phyloP scores from a whole-genome alignment of 2,329 filamentous ascomycete genomes.

The Periconia digitata region DNA sequence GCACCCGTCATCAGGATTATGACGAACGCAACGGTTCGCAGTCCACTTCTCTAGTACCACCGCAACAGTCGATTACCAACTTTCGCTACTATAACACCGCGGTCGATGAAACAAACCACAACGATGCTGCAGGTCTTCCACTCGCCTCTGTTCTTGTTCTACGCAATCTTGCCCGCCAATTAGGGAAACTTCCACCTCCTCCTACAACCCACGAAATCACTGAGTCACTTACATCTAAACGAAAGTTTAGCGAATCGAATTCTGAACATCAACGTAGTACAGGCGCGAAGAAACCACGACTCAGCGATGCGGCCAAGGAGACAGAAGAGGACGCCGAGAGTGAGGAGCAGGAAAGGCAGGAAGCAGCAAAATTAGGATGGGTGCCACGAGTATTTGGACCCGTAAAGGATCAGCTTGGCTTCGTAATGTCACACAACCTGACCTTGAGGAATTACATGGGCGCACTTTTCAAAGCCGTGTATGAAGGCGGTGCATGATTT shows the following conservation, averaged over 20 bases:
- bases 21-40: slow-evolving; percentile 26
- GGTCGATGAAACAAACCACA: slow-evolving; percentile 53
- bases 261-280: slow-evolving; percentile 27
- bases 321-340: slow-evolving; percentile 27
- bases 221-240: slow-evolving; percentile 33
- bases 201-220: slow-evolving; percentile 24
- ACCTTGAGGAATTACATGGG: slow-evolving; percentile 44
- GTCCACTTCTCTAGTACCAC: slow-evolving; percentile 15
- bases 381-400: slow-evolving; percentile 70
- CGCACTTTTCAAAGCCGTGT: slow-evolving; percentile 38
- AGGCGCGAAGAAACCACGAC: slow-evolving; percentile 48
- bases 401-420: slow-evolving; percentile 65
- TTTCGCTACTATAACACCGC: slow-evolving; percentile 50
- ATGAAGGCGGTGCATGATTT: slow-evolving; percentile 26
- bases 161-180: slow-evolving; percentile 68
- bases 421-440: slow-evolving; percentile 69
- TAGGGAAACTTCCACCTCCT: slow-evolving; percentile 41
- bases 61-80: slow-evolving; percentile 25
- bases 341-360: slow-evolving; percentile 51
- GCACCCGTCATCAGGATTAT: slow-evolving; percentile 17
- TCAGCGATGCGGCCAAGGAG: slow-evolving; percentile 34
- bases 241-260: slow-evolving; percentile 29
- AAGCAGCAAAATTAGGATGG: slow-evolving; percentile 60
- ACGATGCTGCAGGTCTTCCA: slow-evolving; percentile 73
- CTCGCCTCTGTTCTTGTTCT: slow-evolving; percentile 76